Evolutionary conservation across 305 asterid species (phyloP), one percentile per base, ranked within the genome.

Genomic region (Fraxinus dipetala): DNA sequence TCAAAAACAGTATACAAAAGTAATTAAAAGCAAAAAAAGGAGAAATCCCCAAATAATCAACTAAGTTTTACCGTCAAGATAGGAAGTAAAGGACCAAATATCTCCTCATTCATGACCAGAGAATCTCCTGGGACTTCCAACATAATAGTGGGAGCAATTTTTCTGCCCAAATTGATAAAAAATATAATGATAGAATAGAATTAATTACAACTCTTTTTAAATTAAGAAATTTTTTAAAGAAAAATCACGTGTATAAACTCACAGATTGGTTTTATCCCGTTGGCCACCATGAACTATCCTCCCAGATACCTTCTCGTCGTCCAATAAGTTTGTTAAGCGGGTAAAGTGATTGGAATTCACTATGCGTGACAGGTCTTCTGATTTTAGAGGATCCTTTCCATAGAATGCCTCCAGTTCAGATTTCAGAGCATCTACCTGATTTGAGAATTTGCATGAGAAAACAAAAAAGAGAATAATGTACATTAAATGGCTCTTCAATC

Each of bases 31-130:
- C 61, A 6, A 28, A 45, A 4, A 61, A 80, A 81, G 35, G 76
- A 54, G 51, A 78, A 59, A 56, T 18, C 75, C 54, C 43, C 56
- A 72, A 67, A 79, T 56, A 80, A 22, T 14, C 36, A 51, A 35
- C 32, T 0, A 56, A 76, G 22, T 75, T 82, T 84, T 91, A 95
- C 99, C 92, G 91, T 94, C 81, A 93, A 24, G 54, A 93, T 93
- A 74, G 97, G 98, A 86, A 95, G 98, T 79, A 95, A 77, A 13
- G 98, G 98, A 30, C 98, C 98, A 61, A 95, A 93, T 83, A 95
- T 92, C 88, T 95, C 98, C 81, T 95, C 98, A 4, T 91, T 87
- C 98, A 95, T 91, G 86, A 92, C 85, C 74, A 91, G 63, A 74
- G 95, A 88, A 84, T 95, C 97, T 79, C 77, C 83, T 1, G 94